phyloP scores from a whole-genome alignment of 2,329 filamentous ascomycete genomes.

The Dactylellina leptospora region DNA sequence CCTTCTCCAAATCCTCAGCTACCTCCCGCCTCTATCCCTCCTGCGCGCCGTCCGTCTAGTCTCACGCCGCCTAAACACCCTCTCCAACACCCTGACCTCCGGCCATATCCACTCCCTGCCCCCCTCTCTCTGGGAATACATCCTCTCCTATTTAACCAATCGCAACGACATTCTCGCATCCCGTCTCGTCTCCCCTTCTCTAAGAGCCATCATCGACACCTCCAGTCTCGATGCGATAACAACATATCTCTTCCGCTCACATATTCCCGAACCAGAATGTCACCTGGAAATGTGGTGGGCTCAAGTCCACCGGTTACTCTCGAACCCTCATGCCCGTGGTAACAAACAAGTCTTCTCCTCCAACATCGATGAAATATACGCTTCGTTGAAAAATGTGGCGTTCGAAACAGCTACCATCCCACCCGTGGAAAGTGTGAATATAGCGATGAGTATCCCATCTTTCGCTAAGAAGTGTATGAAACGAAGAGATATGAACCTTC shows the following conservation, averaged over 20 bases:
- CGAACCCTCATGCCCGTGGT: background rate
- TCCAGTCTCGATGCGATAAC: background rate
- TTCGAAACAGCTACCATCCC: slow-evolving; percentile 2
- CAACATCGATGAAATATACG: background rate
- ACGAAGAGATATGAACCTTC: background rate
- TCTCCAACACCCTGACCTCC: background rate
- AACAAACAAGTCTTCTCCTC: background rate
- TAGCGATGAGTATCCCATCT: background rate
- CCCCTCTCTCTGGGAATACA: slow-evolving; percentile 8
- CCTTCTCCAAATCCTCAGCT: background rate
- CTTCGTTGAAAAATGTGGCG: background rate
- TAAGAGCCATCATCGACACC: background rate
- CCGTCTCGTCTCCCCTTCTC: background rate
- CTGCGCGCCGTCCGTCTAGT: background rate
- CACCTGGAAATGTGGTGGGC: slow-evolving; percentile 1
- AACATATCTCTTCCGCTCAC: background rate
- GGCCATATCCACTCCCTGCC: background rate
- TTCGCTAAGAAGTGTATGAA: background rate
- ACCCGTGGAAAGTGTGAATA: background rate
- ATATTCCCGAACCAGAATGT: background rate
- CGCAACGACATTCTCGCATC: background rate
- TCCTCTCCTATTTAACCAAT: background rate
- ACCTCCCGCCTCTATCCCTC: background rate
- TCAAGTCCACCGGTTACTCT: slow-evolving; percentile 1
- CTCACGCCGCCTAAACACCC: background rate